Percentiles rank a stretch among this genome's conserved stretches.
Conservation (phyloP, 176 grass and related monocot genomes). For the Avena sativa region DNA sequence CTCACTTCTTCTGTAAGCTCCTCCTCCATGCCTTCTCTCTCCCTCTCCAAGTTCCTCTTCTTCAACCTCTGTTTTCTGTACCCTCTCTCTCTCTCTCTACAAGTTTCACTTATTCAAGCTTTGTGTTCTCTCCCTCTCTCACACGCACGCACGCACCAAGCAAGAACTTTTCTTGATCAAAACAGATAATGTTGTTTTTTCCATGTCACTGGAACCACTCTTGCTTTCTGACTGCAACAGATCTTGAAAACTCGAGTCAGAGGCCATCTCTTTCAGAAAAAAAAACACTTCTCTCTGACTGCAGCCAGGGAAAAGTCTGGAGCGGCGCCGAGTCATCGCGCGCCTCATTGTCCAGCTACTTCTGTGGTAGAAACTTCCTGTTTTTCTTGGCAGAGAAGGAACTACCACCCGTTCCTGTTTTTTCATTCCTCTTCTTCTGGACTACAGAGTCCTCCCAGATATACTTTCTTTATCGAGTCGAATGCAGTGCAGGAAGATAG, state of each 20-base stretch:
- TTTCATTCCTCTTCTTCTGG: background rate
- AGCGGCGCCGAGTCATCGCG: background rate
- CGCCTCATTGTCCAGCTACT: background rate
- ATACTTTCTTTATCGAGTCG: background rate
- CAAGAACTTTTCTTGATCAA: constrained; percentile 7
- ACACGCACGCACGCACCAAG: background rate
- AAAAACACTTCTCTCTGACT: background rate
- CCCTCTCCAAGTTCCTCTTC: background rate
- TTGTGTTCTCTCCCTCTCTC: background rate
- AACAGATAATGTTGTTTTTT: background rate
- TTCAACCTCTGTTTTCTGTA: background rate
- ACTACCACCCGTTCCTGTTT: background rate
- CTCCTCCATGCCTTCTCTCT: background rate
- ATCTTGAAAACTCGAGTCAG: constrained; percentile 20
- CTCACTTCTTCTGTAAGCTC: constrained; percentile 29
- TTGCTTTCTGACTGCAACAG: background rate
- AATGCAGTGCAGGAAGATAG: background rate
- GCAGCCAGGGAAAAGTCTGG: background rate
- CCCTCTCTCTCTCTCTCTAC: too few species aligned
- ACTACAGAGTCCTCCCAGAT: background rate
- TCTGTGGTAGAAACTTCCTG: background rate
- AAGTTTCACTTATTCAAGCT: background rate
- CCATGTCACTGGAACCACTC: background rate
- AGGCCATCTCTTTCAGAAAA: background rate
- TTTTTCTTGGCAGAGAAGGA: constrained; percentile 19